Conservation (phyloP, 306 rosid species). For the Corylus americana region DNA sequence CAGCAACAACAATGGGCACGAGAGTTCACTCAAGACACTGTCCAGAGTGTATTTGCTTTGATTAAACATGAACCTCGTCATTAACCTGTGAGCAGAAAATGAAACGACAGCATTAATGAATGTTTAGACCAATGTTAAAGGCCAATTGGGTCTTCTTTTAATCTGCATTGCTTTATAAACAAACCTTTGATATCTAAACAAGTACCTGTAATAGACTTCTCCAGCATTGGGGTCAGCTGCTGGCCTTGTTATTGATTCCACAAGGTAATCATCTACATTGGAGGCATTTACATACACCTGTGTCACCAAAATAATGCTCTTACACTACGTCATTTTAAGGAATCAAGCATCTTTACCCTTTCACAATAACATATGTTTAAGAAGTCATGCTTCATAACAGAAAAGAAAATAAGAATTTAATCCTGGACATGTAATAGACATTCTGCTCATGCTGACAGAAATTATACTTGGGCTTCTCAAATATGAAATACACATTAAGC, state of each 20-base stretch:
- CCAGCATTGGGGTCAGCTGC: slow-evolving; percentile 91
- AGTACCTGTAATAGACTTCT: slow-evolving; percentile 89
- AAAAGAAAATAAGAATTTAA: neutral
- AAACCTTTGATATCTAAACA: slow-evolving; percentile 1
- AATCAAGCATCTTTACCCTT: neutral
- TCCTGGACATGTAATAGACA: neutral
- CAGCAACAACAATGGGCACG: slow-evolving; percentile 80
- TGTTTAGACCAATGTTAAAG: neutral
- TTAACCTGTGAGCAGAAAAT: slow-evolving; percentile 57
- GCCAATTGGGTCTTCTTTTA: neutral
- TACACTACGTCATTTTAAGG: too few relatives aligned
- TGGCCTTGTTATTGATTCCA: slow-evolving; percentile 81
- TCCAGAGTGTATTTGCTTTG: slow-evolving; percentile 81
- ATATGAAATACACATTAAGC: neutral
- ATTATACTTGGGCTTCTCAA: slow-evolving; percentile 8
- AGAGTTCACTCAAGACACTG: slow-evolving; percentile 58
- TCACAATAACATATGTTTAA: neutral
- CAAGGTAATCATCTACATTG: slow-evolving; percentile 93
- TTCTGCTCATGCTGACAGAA: neutral
- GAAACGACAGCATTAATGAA: neutral
- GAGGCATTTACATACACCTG: slow-evolving; percentile 75
- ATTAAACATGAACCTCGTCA: slow-evolving; percentile 80
- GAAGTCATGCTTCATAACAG: neutral
- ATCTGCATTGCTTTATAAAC: neutral
- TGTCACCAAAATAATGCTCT: slow-evolving; percentile 5